phyloP scores from a whole-genome alignment of 495 filamentous ascomycete species.

The Annulohypoxylon maeteangense region DNA sequence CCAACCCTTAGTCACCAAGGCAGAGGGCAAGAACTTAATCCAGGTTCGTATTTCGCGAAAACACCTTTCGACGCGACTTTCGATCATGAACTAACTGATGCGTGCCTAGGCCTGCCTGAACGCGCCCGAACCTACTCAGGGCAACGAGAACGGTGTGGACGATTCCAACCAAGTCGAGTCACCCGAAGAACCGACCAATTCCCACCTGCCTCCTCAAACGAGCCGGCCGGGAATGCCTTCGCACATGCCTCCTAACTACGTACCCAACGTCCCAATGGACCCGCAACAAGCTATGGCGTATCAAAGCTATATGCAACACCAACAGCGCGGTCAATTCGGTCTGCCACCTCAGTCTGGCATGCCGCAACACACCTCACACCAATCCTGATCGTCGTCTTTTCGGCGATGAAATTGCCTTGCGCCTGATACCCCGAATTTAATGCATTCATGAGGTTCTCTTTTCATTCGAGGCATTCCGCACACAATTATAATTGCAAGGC shows the following conservation, averaged over 20 bases:
- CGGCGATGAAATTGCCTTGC: conserved; percentile 51
- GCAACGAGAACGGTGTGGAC: conserved; percentile 91
- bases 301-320: conserved; percentile 68
- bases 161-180: conserved; percentile 70
- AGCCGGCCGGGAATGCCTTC: conserved; percentile 62
- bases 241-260: conserved; percentile 62
- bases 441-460: conserved; percentile 59
- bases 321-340: conserved; percentile 62
- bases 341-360: conserved; percentile 65
- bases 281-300: conserved; percentile 70
- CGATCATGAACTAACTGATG: conserved; percentile 15
- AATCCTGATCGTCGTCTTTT: conserved; percentile 47
- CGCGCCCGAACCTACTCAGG: conserved; percentile 90
- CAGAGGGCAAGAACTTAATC: conserved; percentile 99
- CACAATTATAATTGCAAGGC: conserved; percentile 49
- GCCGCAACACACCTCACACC: conserved; percentile 64
- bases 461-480: conserved; percentile 49
- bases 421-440: conserved; percentile 63
- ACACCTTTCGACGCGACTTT: conserved; percentile 9
- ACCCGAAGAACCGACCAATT: conserved; percentile 69
- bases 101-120: conserved; percentile 88
- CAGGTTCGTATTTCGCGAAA: conserved; percentile 72
- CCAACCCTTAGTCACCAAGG: conserved; percentile 97
- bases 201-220: conserved; percentile 67
- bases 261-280: conserved; percentile 65